Evolutionary conservation across 2,329 filamentous ascomycete species (phyloP).

Genomic region (Lecanicillium sp.): DNA sequence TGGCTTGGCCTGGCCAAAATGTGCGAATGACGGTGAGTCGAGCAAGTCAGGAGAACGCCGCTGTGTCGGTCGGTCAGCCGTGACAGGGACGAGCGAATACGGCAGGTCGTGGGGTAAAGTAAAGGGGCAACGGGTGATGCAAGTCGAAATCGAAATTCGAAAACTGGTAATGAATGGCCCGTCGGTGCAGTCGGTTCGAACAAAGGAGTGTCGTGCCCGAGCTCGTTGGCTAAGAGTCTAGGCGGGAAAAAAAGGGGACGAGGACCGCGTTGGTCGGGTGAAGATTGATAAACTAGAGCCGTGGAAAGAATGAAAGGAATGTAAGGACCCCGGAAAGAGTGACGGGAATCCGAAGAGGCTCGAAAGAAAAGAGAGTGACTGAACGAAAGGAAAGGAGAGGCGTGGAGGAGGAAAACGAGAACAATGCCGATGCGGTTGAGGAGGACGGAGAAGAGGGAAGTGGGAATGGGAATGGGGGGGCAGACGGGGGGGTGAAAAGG

Average conservation of each 20-base stretch:
- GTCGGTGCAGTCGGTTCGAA: background rate
- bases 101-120: too few species aligned
- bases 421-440: conserved; percentile 22
- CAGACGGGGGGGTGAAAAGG: conserved; percentile 29
- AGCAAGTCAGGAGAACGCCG: too few species aligned
- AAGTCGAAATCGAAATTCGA: background rate
- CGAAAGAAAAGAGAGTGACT: conserved; percentile 6
- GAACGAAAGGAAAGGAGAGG: conserved; percentile 6
- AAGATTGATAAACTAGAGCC: background rate
- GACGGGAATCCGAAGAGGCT: conserved; percentile 35
- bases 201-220: background rate
- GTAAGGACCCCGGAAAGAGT: conserved; percentile 43
- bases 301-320: conserved; percentile 22
- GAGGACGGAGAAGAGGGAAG: conserved; percentile 23
- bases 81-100: too few species aligned
- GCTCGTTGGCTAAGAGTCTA: too few species aligned
- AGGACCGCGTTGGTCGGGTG: background rate
- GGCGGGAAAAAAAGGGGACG: background rate
- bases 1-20: too few species aligned
- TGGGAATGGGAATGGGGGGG: conserved; percentile 26
- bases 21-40: too few species aligned
- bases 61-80: too few species aligned
- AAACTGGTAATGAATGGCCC: background rate
- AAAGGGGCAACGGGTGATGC: too few species aligned
- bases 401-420: conserved; percentile 24